Evolutionary conservation across 2,329 filamentous ascomycete genomes (phyloP), one percentile per base, ranked within the genome.

Genomic region (Xylaria sp.): DNA sequence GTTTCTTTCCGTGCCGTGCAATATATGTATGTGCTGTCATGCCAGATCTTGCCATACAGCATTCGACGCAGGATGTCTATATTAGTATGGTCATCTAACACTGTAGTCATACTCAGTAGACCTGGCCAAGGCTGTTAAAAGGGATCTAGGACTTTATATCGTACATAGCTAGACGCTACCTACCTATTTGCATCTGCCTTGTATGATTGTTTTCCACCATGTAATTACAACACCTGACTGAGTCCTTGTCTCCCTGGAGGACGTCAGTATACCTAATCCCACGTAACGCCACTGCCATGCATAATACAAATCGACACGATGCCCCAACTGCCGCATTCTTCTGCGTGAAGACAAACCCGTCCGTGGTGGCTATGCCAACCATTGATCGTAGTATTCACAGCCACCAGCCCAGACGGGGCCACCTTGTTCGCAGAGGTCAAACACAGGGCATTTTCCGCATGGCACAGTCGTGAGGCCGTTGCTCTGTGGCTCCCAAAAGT

Each of bases 401-500:
- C 89, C 96, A 65, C 86, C 88, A 0, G 93, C 91, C 69, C 88
- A 95, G 19, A 99, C 91, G 0, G 92, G 91, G 0, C 93, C 93
- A 5, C 91, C 92, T 62, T 96, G 91, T 65, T 91, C 89, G 72
- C 94, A 99, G 1, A 97, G 81, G 59, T 94, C 89, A 72, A 96
- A 96, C 2, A 97, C 93, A 0, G 94, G 94, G 74, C 94, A 99
- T 58, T 86, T 82, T 1, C 93, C 92, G 73, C 94, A 99, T 0
- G 94, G 94, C 2, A 89, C 87, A 73, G 97, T 92, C 1, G 90
- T 95, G 66, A 93, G 85, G 2, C 90, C 90, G 67, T 92, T 96
- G 66, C 80, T 69, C 55, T 76, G 76, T 13, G 78, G 74, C 54
- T 78, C 77, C 59, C 69, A 70, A 54, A 68, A 69, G 59, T 72